Base-by-base conservation (phyloP, 352 stramenopile genomes). In the Halophytophthora polymorphica region DNA sequence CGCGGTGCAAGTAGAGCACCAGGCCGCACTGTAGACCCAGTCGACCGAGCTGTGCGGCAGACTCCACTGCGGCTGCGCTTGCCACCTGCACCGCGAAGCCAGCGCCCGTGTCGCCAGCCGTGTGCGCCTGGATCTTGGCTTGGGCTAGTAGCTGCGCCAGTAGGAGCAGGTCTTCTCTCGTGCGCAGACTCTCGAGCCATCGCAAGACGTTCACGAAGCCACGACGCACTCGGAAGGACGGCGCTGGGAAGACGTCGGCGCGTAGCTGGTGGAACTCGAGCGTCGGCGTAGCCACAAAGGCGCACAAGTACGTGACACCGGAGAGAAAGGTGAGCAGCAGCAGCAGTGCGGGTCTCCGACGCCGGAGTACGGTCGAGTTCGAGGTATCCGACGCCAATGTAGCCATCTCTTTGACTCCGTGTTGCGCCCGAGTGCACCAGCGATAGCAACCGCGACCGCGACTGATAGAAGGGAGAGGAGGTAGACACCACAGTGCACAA, bases 161-260 rank as follows among this genome's bases (percentile, higher is more conserved):
- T 17, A 61, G n/a, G 6, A 53, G 35, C 19, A 89, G 43, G 0
- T 81, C 66, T 25, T 86, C 55, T 14, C 51, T 36, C 1, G 66
- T 58, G 29, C 69, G 64, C 10, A 83, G 50, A 29, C 65, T 71
- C 54, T 89, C 77, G 13, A 86, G 50, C 77, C 75, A 89, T 13
- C 64, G 73, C 14, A 85, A 34, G 6, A 78, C 72, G 28, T 59
- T 66, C 44, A 72, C 57, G 40, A 86, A 88, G 18, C 77, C 72
- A 7, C 43, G 56, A 17, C 70, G 73, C 4, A 56, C 50, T 31
- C 68, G 62, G 37, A 85, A 75, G 4, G 42, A 50, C 12, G 43
- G 25, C n/a, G 56, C 53, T 7, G 72, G 43, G 39, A 67, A 60
- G 56, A 56, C 39, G 21, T 48, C 17, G 13, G 45, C 22, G 19